A percentile compares a stretch with the other conserved stretches of the same genome.
These are phyloP conservation scores for Spongispora temasekensis DNA, from an alignment of 1,284 basidiomycete genomes.

Conservation along the genomic window DNA sequence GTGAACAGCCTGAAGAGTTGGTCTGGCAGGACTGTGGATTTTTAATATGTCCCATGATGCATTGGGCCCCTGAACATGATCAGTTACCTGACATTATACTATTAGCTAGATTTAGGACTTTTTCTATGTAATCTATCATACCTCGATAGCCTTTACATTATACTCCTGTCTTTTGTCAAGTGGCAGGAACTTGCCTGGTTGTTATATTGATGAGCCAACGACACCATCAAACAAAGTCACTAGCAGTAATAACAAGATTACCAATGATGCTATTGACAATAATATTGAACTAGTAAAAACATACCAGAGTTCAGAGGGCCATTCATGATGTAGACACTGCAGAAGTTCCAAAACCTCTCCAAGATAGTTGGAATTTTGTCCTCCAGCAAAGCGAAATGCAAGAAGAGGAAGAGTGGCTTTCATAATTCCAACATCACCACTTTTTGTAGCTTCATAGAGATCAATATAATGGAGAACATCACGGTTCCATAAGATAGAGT, in stretches of 20 bases:
- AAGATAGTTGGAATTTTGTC: constrained; percentile 5
- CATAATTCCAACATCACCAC: constrained; percentile 12
- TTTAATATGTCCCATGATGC: not conserved
- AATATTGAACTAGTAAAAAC: not conserved
- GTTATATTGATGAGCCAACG: not conserved
- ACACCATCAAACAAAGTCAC: not conserved
- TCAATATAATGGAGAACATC: constrained; percentile 24
- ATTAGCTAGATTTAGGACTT: too few species aligned
- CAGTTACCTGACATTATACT: not conserved
- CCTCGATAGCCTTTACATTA: not conserved
- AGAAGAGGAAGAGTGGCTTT: constrained; percentile 5
- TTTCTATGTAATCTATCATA: not conserved
- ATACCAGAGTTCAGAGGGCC: not conserved
- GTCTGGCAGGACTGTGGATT: not conserved
- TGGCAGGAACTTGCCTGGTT: not conserved
- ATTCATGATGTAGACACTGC: not conserved
- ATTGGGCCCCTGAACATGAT: not conserved
- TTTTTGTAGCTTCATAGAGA: constrained; percentile 1
- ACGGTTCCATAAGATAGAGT: constrained; percentile 16
- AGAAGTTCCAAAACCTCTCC: not conserved
- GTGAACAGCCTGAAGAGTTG: not conserved
- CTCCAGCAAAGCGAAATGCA: constrained; percentile 9
- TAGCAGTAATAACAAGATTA: not conserved
- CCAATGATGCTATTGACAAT: not conserved
- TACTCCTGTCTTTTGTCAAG: not conserved